Evolutionary conservation across 495 filamentous ascomycete species (phyloP).

Genomic region (Jackrogersella minutella): DNA sequence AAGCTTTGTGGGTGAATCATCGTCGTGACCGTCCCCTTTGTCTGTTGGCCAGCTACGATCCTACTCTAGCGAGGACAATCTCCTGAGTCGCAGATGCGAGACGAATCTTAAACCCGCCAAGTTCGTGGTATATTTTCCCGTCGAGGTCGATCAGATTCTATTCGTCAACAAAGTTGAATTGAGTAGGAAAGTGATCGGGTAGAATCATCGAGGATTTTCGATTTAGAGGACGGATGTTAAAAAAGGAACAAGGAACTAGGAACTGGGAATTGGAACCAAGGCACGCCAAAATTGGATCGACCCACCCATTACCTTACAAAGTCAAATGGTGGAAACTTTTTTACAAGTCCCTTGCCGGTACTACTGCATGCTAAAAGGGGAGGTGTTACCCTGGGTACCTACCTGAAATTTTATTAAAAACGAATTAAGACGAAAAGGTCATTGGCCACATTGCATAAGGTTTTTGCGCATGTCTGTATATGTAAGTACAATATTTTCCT

Average conservation of each 20-base stretch:
- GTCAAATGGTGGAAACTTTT: slow-evolving; percentile 33
- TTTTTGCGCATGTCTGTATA: neutral
- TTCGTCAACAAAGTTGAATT: too few species aligned
- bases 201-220: slow-evolving; percentile 1
- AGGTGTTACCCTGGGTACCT: slow-evolving; percentile 17
- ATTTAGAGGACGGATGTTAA: neutral
- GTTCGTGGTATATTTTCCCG: neutral
- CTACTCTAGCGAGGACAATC: neutral
- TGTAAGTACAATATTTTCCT: neutral
- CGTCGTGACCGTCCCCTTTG: neutral
- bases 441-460: slow-evolving; percentile 16
- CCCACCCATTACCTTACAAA: slow-evolving; percentile 22
- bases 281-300: slow-evolving; percentile 28
- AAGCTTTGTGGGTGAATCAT: neutral
- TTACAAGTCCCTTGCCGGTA: slow-evolving; percentile 18
- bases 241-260: slow-evolving; percentile 5
- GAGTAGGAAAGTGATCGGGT: neutral
- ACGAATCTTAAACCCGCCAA: slow-evolving; percentile 1
- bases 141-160: neutral
- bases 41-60: neutral
- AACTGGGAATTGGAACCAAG: too few species aligned
- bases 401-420: slow-evolving; percentile 26
- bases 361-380: slow-evolving; percentile 29
- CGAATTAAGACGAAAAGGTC: neutral
- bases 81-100: slow-evolving; percentile 1